Evolutionary conservation across 1,284 basidiomycete species (phyloP).

Genomic region (Cryptococcus sp.): DNA sequence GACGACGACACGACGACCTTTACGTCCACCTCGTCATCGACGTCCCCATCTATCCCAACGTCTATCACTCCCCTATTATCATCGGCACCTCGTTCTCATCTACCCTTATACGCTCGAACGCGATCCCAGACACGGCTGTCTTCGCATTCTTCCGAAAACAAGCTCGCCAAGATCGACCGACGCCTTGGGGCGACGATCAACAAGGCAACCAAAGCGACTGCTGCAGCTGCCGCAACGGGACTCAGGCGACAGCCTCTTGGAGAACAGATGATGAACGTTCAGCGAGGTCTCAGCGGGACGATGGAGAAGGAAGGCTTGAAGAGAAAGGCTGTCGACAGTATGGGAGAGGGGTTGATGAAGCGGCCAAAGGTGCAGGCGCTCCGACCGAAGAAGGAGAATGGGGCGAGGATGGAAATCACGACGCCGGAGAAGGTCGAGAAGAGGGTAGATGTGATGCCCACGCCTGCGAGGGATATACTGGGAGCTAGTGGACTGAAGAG

Average conservation of each 20-base stretch:
- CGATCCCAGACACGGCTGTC: constrained; percentile 7
- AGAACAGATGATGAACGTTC: constrained; percentile 1
- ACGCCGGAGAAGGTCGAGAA: background rate
- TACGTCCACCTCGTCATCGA: too few species aligned
- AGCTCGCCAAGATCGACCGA: constrained; percentile 1
- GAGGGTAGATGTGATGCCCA: background rate
- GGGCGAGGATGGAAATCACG: background rate
- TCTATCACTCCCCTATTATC: background rate
- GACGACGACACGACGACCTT: background rate
- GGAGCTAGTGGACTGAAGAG: background rate
- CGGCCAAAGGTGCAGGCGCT: too few species aligned
- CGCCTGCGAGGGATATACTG: background rate
- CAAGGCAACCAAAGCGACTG: background rate
- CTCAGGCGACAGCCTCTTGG: background rate
- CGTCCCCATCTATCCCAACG: too few species aligned
- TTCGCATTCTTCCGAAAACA: background rate
- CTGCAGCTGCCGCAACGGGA: too few species aligned
- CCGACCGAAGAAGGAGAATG: too few species aligned
- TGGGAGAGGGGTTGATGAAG: too few species aligned
- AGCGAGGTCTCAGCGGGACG: background rate
- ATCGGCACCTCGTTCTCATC: background rate
- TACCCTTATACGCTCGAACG: constrained; percentile 2
- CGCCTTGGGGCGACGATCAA: background rate
- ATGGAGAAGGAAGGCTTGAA: background rate
- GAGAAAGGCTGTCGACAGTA: background rate